These are phyloP conservation scores for Cryptococcus sp. DNA, from an alignment of 1,284 basidiomycete genomes.

Conservation along the genomic window DNA sequence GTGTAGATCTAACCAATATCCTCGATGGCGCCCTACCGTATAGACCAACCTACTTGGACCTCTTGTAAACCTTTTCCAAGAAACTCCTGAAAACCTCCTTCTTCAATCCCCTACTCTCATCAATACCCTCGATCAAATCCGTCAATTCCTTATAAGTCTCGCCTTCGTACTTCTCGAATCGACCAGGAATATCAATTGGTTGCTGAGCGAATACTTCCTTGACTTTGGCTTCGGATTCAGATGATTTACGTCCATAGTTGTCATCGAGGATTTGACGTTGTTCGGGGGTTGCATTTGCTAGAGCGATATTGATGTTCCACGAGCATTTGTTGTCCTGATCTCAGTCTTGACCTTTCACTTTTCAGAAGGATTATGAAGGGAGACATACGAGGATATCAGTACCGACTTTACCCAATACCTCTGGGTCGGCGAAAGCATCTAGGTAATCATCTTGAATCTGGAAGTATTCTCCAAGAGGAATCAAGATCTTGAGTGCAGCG, in stretches of 20 bases:
- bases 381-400: conserved; percentile 84
- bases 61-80: conserved; percentile 84
- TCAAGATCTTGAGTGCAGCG: conserved; percentile 73
- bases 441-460: conserved; percentile 98
- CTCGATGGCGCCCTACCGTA: neutral
- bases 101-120: conserved; percentile 64
- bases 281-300: conserved; percentile 62
- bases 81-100: conserved; percentile 78
- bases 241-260: conserved; percentile 83
- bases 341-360: neutral
- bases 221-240: conserved; percentile 61
- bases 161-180: conserved; percentile 76
- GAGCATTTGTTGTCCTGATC: conserved; percentile 90
- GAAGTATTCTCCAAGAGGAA: conserved; percentile 97
- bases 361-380: neutral
- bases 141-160: conserved; percentile 56
- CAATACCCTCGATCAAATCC: conserved; percentile 58
- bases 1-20: neutral
- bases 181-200: conserved; percentile 63
- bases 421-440: conserved; percentile 85
- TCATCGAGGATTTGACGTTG: conserved; percentile 58
- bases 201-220: conserved; percentile 66
- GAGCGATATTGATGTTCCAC: conserved; percentile 91
- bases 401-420: conserved; percentile 93
- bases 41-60: conserved; percentile 65